Evolutionary conservation across 176 grass and related monocot genomes (phyloP), one percentile per base, ranked within the genome.

Genomic region (Aegilops umbellulata): DNA sequence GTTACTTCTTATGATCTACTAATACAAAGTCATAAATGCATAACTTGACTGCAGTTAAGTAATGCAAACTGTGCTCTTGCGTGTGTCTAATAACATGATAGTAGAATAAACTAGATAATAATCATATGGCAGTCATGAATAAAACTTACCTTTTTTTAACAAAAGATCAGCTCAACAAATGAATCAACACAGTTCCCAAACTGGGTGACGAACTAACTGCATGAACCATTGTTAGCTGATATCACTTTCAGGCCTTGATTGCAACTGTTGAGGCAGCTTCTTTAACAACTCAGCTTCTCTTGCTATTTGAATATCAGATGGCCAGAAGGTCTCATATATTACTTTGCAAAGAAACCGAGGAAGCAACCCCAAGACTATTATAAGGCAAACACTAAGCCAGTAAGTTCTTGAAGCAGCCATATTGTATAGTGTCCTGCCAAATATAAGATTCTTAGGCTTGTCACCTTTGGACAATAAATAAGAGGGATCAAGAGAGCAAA

Each of bases 281-380:
- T 91, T 99, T 34, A 96, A 75, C 84, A 99, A 90, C 68, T 99
- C 97, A 82, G 97, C 90, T 94, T 99, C 97, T 85, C 97, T 92
- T 16, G 92, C 94, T 90, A 99, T 99, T 94, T 99, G 97, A 90
- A 96, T 93, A 85, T 99, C 97, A 85, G 97, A 94, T 91, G 97
- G 92, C 97, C 97, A 99, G 84, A 96, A 94, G 77, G 89, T 99
- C 90, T 96, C 90, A 90, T 96, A 90, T 80, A 99, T 88, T 41
- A 96, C 88, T 92, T 96, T 99, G 82, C 88, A 90, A 87, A 99
- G 87, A 70, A 99, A 94, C 82, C 97, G 94, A 76, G 97, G 97
- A 86, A 99, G 90, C 85, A 99, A 87, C 76, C 88, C 97, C 47
- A 99, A 83, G 82, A 96, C 93, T 91, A 93, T 92, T 90, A 94